phyloP scores from a whole-genome alignment of 1,284 basidiomycete genomes.

The Tilletia caries region DNA sequence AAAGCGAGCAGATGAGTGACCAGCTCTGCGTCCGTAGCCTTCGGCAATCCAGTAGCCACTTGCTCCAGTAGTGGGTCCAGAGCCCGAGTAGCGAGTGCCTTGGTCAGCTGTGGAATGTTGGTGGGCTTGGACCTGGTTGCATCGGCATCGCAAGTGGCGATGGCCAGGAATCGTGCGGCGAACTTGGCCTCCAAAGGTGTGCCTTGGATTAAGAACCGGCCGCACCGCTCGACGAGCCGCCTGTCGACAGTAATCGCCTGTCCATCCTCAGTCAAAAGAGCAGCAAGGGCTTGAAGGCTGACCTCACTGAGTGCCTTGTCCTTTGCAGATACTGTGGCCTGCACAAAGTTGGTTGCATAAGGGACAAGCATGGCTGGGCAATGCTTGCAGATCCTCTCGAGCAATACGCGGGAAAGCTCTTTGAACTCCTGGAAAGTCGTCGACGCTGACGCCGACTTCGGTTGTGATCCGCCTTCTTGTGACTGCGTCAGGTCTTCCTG shows the following conservation, averaged over 20 bases:
- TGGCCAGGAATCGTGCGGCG: conserved; percentile 68
- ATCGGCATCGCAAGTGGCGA: background rate
- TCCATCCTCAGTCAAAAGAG: conserved; percentile 24
- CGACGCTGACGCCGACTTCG: background rate
- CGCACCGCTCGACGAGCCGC: conserved; percentile 64
- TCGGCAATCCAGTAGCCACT: conserved; percentile 63
- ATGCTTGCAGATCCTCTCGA: conserved; percentile 70
- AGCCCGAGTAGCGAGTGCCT: conserved; percentile 12
- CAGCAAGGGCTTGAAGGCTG: conserved; percentile 27
- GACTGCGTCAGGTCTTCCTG: conserved; percentile 13
- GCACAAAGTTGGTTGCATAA: conserved; percentile 71
- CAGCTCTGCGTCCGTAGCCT: conserved; percentile 61
- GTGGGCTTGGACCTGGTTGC: conserved; percentile 15
- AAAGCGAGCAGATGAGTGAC: conserved; percentile 70
- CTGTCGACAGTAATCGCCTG: conserved; percentile 34
- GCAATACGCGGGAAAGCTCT: conserved; percentile 29
- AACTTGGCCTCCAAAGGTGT: conserved; percentile 77
- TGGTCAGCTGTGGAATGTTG: conserved; percentile 19
- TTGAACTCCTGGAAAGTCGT: conserved; percentile 8
- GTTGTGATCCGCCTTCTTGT: background rate
- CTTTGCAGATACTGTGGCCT: conserved; percentile 54
- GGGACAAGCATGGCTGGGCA: conserved; percentile 70
- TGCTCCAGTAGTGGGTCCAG: conserved; percentile 56
- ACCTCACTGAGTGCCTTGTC: conserved; percentile 66
- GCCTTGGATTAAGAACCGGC: conserved; percentile 64